Evolutionary conservation across 768 basidiomycete genomes (phyloP).

Genomic region (Cystofilobasidium ferigula): DNA sequence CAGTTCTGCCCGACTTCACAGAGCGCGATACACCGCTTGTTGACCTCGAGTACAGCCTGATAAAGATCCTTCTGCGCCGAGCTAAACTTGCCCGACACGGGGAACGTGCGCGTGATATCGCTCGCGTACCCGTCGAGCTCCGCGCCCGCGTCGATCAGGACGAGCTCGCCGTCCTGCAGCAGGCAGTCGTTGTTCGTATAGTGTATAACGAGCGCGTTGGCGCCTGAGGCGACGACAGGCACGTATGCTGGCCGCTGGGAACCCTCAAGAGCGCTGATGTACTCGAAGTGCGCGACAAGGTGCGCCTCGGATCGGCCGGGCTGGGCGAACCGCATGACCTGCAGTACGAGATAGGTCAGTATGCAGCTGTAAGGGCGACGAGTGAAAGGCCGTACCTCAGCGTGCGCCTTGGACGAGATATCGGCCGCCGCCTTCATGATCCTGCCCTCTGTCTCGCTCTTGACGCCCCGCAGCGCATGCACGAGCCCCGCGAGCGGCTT

Average conservation of each 20-base stretch:
- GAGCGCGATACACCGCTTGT: slow-evolving; percentile 42
- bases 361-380: neutral
- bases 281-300: slow-evolving; percentile 78
- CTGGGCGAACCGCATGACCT: slow-evolving; percentile 73
- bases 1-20: slow-evolving; percentile 44
- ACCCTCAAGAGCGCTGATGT: slow-evolving; percentile 65
- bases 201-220: slow-evolving; percentile 83
- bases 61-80: slow-evolving; percentile 75
- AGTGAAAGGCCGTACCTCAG: slow-evolving; percentile 50
- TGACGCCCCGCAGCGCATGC: slow-evolving; percentile 60
- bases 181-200: slow-evolving; percentile 84
- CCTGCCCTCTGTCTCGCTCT: slow-evolving; percentile 63
- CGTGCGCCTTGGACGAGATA: slow-evolving; percentile 73
- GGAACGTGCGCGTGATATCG: slow-evolving; percentile 51
- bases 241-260: slow-evolving; percentile 89
- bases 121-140: slow-evolving; percentile 20
- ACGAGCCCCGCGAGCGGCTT: slow-evolving; percentile 56
- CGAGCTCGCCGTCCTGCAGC: slow-evolving; percentile 53
- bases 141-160: slow-evolving; percentile 68
- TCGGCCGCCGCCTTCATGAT: slow-evolving; percentile 78
- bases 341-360: neutral
- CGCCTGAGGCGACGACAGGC: slow-evolving; percentile 88
- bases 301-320: slow-evolving; percentile 51
- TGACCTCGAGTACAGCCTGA: slow-evolving; percentile 60
- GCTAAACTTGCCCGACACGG: slow-evolving; percentile 69